Percentiles rank a stretch among this genome's conserved stretches.
Conservation (phyloP, 768 basidiomycete species). For the Tylopilus vinaceipallidus region DNA sequence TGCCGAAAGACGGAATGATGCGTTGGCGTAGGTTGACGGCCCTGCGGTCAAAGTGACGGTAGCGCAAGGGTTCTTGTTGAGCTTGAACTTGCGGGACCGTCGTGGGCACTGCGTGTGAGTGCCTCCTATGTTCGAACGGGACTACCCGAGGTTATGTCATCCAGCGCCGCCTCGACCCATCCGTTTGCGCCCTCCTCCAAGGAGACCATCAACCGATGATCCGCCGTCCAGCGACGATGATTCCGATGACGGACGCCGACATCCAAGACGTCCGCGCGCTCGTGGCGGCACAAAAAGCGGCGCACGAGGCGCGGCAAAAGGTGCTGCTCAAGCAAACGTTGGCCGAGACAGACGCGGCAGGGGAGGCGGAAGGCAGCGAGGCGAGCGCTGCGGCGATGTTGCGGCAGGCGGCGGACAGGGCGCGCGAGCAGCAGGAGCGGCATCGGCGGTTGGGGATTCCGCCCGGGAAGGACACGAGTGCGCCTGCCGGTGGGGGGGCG, state of each 20-base stretch:
- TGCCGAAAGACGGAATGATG: too few species aligned
- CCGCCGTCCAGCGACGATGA: conserved; percentile 71
- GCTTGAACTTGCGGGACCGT: too few species aligned
- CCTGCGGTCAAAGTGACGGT: too few species aligned
- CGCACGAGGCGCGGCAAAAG: conserved; percentile 40
- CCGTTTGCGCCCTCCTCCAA: too few species aligned
- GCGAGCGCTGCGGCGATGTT: conserved; percentile 7
- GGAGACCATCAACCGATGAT: conserved; percentile 50
- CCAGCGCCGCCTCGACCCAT: too few species aligned
- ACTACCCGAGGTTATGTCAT: too few species aligned
- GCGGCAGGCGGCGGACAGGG: conserved; percentile 20
- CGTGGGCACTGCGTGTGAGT: too few species aligned
- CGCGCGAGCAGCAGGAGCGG: conserved; percentile 27
- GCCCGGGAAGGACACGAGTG: conserved; percentile 19
- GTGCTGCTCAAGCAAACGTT: conserved; percentile 44
- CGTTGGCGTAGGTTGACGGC: too few species aligned
- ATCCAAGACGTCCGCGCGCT: conserved; percentile 75
- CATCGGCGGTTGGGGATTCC: conserved; percentile 28
- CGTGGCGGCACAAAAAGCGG: conserved; percentile 47
- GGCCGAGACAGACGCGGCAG: conserved; percentile 32
- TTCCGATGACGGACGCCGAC: conserved; percentile 73
- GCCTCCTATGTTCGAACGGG: too few species aligned
- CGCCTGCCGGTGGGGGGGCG: too few species aligned
- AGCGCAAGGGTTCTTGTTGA: too few species aligned
- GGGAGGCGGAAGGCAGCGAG: conserved; percentile 7